These are phyloP conservation scores for Coniochaeta sp. DNA, from an alignment of 2,329 filamentous ascomycete genomes.

Conservation along the genomic window DNA sequence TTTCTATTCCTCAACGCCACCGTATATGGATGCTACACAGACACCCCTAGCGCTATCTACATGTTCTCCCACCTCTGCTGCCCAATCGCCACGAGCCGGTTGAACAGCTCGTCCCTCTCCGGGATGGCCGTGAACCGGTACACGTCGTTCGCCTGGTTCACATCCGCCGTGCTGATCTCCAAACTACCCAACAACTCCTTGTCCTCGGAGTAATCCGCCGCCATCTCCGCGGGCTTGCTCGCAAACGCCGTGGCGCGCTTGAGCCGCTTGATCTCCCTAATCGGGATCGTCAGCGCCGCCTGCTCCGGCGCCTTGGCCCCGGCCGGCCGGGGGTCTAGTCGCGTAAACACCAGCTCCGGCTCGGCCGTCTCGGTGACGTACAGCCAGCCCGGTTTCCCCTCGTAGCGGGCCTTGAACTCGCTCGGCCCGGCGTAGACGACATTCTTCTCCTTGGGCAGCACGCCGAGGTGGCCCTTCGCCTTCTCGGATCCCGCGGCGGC, in stretches of 20 bases:
- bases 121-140: not conserved
- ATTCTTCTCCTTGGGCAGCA: conserved; percentile 2
- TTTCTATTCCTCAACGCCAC: too few species aligned
- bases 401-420: conserved; percentile 1
- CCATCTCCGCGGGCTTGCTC: not conserved
- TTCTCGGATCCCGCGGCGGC: not conserved
- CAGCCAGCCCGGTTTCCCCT: not conserved
- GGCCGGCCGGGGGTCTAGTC: not conserved
- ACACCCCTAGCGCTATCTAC: not conserved
- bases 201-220: not conserved
- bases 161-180: conserved; percentile 1
- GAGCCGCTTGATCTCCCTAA: not conserved
- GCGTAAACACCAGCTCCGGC: not conserved
- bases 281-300: not conserved
- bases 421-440: not conserved
- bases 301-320: not conserved
- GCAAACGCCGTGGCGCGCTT: conserved; percentile 1
- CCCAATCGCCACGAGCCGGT: conserved; percentile 49
- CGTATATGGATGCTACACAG: too few species aligned
- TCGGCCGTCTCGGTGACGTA: not conserved
- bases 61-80: conserved; percentile 1
- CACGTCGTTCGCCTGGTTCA: conserved; percentile 1
- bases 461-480: not conserved
- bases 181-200: not conserved
- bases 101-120: conserved; percentile 41